Percentiles rank a stretch among this genome's conserved stretches.
Evolutionary conservation across 2,329 filamentous ascomycete genomes (phyloP).

Genomic region (Stemphylium lycopersici): DNA sequence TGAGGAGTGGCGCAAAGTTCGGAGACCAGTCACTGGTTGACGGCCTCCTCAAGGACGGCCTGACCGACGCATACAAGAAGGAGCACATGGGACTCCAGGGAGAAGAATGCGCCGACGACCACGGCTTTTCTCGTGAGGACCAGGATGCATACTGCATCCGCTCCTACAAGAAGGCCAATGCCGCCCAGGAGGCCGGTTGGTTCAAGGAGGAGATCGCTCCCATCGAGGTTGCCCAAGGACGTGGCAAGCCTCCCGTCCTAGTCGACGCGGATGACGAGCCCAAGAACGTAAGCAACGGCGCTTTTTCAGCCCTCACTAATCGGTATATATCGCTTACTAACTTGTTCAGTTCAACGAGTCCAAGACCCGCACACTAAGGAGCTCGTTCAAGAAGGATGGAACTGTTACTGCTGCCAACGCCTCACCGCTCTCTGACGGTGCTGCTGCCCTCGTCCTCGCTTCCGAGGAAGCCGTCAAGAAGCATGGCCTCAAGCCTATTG

Average conservation of each 20-base stretch:
- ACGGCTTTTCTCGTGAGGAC: conserved; percentile 79
- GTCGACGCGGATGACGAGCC: conserved; percentile 92
- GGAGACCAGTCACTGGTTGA: conserved; percentile 89
- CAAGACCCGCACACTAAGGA: conserved; percentile 63
- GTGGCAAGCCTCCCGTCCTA: conserved; percentile 83
- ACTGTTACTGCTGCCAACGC: conserved; percentile 97
- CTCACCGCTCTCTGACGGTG: conserved; percentile 93
- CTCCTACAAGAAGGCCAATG: conserved; percentile 92
- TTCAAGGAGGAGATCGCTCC: conserved; percentile 89
- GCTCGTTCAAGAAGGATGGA: conserved; percentile 80
- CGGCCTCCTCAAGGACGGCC: conserved; percentile 89
- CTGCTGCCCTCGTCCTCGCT: conserved; percentile 88
- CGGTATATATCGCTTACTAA: conserved; percentile 20
- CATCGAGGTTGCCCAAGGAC: conserved; percentile 82
- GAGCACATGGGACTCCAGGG: conserved; percentile 95
- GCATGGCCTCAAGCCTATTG: conserved; percentile 87
- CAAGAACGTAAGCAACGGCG: conserved; percentile 70
- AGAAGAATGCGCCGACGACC: conserved; percentile 88
- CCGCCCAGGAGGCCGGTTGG: conserved; percentile 77
- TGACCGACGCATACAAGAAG: conserved; percentile 93
- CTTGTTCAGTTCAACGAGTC: conserved; percentile 56
- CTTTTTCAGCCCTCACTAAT: conserved; percentile 13
- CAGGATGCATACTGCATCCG: conserved; percentile 97
- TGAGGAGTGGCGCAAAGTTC: conserved; percentile 90
- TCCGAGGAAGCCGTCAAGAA: conserved; percentile 94